Conservation (phyloP, 768 basidiomycete genomes). For the Mrakia gelida region DNA sequence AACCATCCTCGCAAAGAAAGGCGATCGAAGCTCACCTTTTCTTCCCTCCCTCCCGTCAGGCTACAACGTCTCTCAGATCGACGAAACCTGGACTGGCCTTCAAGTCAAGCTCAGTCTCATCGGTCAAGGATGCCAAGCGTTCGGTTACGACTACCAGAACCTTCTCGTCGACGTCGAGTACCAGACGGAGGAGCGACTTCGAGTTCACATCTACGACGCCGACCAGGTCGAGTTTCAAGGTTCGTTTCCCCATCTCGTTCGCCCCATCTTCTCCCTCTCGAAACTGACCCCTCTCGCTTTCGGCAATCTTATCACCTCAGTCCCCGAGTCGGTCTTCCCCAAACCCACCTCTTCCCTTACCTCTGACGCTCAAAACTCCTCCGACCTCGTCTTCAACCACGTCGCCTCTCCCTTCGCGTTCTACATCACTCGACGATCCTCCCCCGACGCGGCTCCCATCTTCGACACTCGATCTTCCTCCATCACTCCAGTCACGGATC, state of each 20-base stretch:
- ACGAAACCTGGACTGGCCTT: conserved; percentile 44
- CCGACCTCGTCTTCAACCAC: conserved; percentile 64
- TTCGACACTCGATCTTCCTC: conserved; percentile 68
- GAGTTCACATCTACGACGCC: conserved; percentile 46
- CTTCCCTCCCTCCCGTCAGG: conserved; percentile 46
- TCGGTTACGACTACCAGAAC: conserved; percentile 53
- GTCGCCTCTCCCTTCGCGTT: conserved; percentile 65
- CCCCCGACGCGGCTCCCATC: conserved; percentile 40
- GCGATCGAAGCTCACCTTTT: no score
- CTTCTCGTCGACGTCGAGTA: conserved; percentile 50
- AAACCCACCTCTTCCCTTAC: conserved; percentile 54
- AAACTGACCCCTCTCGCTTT: neutral
- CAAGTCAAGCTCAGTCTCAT: conserved; percentile 28
- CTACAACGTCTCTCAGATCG: conserved; percentile 53
- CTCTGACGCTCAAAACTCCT: conserved; percentile 53
- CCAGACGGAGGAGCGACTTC: conserved; percentile 45
- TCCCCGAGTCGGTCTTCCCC: conserved; percentile 60
- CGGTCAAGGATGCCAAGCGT: conserved; percentile 54
- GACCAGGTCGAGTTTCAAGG: conserved; percentile 56
- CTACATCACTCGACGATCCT: conserved; percentile 60
- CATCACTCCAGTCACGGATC: conserved; percentile 55
- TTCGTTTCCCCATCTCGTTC: neutral
- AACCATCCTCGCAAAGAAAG: no score
- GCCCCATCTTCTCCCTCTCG: neutral
- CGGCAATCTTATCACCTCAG: conserved; percentile 34